phyloP scores from a whole-genome alignment of 805 yeast genomes.

The Wickerhamiella siamensis region DNA sequence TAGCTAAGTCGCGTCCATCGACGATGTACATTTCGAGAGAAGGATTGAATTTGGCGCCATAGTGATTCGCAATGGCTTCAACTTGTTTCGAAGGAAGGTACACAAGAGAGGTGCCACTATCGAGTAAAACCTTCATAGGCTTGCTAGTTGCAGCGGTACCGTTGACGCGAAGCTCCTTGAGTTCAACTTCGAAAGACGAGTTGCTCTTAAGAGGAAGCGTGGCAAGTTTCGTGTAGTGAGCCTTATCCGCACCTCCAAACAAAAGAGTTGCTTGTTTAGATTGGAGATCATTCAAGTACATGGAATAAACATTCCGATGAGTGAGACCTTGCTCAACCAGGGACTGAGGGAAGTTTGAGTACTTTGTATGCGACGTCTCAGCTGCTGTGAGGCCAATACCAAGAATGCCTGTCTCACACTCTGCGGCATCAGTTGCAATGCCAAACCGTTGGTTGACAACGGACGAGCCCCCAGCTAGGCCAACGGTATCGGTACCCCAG shows the following conservation, averaged over 20 bases:
- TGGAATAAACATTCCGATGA: constrained; percentile 42
- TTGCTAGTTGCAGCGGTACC: constrained; percentile 1
- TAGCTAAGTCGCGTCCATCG: constrained; percentile 23
- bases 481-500: constrained; percentile 51
- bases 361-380: constrained; percentile 19
- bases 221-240: constrained; percentile 41
- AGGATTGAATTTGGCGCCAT: constrained; percentile 30
- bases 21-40: constrained; percentile 30
- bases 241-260: constrained; percentile 60
- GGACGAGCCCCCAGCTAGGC: constrained; percentile 30
- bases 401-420: constrained; percentile 38
- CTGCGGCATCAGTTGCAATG: constrained; percentile 51
- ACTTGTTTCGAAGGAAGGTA: constrained; percentile 32
- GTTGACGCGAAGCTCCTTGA: constrained; percentile 13
- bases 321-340: constrained; percentile 46
- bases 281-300: constrained; percentile 36
- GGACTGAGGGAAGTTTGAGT: constrained; percentile 48
- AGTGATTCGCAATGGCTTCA: constrained; percentile 22
- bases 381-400: constrained; percentile 20
- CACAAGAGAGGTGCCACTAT: constrained; percentile 42
- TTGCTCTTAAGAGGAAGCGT: constrained; percentile 30
- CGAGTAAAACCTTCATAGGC: constrained; percentile 31
- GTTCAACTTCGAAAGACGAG: constrained; percentile 14
- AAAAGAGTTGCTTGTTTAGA: constrained; percentile 37
- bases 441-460: constrained; percentile 53